Evolutionary conservation across 192 early-diverging fungal genomes (phyloP), one percentile per base, ranked within the genome.

Genomic region (Gonapodya sp.): DNA sequence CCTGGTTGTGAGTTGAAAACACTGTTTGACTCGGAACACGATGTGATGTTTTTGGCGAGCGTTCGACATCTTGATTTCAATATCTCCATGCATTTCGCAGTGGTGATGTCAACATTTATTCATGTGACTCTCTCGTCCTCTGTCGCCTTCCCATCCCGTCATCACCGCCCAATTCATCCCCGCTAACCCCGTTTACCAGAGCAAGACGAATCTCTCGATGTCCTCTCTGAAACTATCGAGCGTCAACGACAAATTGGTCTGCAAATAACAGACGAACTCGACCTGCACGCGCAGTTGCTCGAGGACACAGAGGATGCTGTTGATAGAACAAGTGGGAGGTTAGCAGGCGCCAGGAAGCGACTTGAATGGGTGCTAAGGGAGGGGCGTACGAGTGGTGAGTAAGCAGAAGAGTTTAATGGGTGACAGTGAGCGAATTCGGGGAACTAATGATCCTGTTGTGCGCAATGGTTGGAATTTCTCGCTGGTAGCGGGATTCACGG

Each of bases 131-230:
- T n/a, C n/a, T n/a, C n/a, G n/a, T n/a, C n/a, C n/a, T n/a, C n/a
- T n/a, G n/a, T n/a, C n/a, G n/a, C n/a, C n/a, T n/a, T n/a, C n/a
- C n/a, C n/a, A n/a, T n/a, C 80, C 37, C 8, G 2, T 18, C 0
- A 32, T 33, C 18, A 1, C 31, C 72, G 31, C 72, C n/a, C 74
- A 36, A 36, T 31, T 35, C 35, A 14, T 24, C 31, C n/a, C n/a
- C n/a, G 1, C 36, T 31, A 46, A 0, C n/a, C 31, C 36, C 77
- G 24, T 31, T 79, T 73, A 37, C 18, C 84, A 93, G 93, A 93
- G 80, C 94, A 95, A 84, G 94, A 95, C 85, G 81, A 87, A n/a
- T 90, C 92, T 79, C 81, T 95, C 46, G 94, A 95, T 84, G 85
- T 85, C 73, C 84, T 95, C 14, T 84, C 85, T 35, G 83, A 83